A percentile compares a stretch with the other conserved stretches of the same genome.
Conservation (phyloP, 768 basidiomycete species). For the Mycena maculata region DNA sequence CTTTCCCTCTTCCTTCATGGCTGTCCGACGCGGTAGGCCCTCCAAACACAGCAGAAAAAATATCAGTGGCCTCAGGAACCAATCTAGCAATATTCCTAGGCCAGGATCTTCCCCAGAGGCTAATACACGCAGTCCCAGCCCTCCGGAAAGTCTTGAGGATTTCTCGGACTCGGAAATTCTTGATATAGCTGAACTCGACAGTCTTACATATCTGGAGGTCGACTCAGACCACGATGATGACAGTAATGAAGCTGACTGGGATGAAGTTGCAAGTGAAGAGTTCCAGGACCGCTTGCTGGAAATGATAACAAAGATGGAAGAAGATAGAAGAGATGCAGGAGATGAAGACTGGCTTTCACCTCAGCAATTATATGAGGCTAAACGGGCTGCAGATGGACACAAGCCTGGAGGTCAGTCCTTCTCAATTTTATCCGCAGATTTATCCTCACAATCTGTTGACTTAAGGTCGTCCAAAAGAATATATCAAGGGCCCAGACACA, state of each 20-base stretch:
- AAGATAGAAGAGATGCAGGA: slow-evolving; percentile 9
- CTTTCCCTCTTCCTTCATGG: not conserved
- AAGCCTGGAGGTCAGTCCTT: not conserved
- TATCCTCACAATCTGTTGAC: not conserved
- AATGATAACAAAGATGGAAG: slow-evolving; percentile 5
- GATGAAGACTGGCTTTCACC: slow-evolving; percentile 1
- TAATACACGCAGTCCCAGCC: too few relatives aligned
- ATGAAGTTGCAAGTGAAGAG: slow-evolving; percentile 11
- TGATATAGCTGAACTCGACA: slow-evolving; percentile 4
- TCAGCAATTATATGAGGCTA: not conserved
- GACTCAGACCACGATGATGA: slow-evolving; percentile 10
- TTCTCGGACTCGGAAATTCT: slow-evolving; percentile 9
- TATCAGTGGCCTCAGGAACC: slow-evolving; percentile 6
- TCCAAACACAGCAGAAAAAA: not conserved
- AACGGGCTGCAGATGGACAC: not conserved
- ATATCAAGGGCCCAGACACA: slow-evolving; percentile 1
- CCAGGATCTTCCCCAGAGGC: not conserved
- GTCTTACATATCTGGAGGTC: slow-evolving; percentile 11
- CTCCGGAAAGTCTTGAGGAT: not conserved
- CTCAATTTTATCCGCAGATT: not conserved
- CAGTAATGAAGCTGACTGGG: slow-evolving; percentile 11
- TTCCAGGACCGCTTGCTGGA: slow-evolving; percentile 5
- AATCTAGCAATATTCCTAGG: slow-evolving; percentile 2
- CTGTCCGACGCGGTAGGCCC: not conserved
- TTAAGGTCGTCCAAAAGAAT: not conserved